Conservation (phyloP, 192 early-diverging fungal genomes). For the Backusella parvicylindrica region DNA sequence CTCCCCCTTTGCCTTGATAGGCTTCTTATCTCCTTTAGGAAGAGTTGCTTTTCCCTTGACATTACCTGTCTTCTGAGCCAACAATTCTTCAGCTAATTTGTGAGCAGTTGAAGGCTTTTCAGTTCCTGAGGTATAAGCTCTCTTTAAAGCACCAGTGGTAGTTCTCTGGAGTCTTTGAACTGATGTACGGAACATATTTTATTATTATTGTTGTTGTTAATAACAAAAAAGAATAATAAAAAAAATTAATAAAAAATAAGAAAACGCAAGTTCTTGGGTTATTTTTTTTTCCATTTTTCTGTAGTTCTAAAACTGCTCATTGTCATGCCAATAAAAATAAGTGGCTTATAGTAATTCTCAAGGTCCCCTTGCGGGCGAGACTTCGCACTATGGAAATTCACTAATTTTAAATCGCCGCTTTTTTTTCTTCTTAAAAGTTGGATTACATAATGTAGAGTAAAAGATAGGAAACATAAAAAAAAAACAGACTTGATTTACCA, state of each 20-base stretch:
- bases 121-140: slow-evolving; percentile 8
- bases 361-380: background rate
- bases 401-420: background rate
- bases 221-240: background rate
- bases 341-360: background rate
- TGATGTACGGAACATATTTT: slow-evolving; percentile 5
- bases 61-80: slow-evolving; percentile 39
- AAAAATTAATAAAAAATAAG: background rate
- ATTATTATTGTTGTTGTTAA: background rate
- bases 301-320: background rate
- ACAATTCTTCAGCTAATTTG: slow-evolving; percentile 42
- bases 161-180: background rate
- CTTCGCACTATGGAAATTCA: background rate
- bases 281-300: slow-evolving; percentile 4
- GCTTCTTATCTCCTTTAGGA: slow-evolving; percentile 52
- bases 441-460: too few relatives aligned
- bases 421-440: background rate
- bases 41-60: slow-evolving; percentile 36
- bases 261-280: background rate
- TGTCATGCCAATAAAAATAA: background rate
- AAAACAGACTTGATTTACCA: background rate
- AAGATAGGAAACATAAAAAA: background rate
- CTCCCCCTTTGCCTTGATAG: slow-evolving; percentile 42
- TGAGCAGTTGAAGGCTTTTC: slow-evolving; percentile 18
- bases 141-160: background rate